Conservation (phyloP, 164 flowering plant genomes). For the Malania oleifera region DNA sequence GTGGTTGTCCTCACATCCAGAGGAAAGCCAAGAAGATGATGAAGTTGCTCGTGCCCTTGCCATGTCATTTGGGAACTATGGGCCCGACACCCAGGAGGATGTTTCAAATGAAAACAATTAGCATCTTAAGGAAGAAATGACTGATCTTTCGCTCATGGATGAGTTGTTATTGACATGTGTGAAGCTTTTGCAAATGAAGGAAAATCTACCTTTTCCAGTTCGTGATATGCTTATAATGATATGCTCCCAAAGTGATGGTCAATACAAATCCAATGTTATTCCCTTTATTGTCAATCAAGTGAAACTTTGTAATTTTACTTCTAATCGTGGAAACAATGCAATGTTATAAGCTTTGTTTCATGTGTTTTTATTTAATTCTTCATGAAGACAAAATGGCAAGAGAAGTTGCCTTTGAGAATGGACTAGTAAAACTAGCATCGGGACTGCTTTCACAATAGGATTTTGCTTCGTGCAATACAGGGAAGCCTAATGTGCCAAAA, state of each 20-base stretch:
- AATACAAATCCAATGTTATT: constrained; percentile 58
- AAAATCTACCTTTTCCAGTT: constrained; percentile 79
- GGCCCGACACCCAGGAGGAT: constrained; percentile 55
- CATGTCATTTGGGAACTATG: constrained; percentile 86
- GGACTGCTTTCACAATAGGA: constrained; percentile 76
- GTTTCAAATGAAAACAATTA: constrained; percentile 29
- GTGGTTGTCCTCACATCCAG: constrained; percentile 95
- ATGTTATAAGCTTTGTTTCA: constrained; percentile 69
- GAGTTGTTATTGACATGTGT: constrained; percentile 70
- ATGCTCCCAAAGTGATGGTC: constrained; percentile 85
- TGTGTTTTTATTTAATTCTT: constrained; percentile 88
- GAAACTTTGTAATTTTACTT: constrained; percentile 41
- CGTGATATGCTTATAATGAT: constrained; percentile 83
- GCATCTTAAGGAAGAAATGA: constrained; percentile 62
- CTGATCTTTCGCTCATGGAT: constrained; percentile 78
- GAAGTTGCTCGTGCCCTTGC: constrained; percentile 99
- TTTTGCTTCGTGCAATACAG: constrained; percentile 28
- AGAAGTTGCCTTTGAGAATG: constrained; percentile 65
- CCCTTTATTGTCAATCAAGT: constrained; percentile 66
- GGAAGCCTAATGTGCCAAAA: constrained; percentile 58
- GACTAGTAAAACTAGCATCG: constrained; percentile 53
- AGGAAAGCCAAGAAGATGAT: constrained; percentile 91
- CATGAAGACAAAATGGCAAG: constrained; percentile 85
- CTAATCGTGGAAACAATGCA: constrained; percentile 36
- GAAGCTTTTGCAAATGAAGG: constrained; percentile 76